These are phyloP conservation scores for Rhypophila decipiens DNA, from an alignment of 495 filamentous ascomycete genomes.

Conservation along the genomic window DNA sequence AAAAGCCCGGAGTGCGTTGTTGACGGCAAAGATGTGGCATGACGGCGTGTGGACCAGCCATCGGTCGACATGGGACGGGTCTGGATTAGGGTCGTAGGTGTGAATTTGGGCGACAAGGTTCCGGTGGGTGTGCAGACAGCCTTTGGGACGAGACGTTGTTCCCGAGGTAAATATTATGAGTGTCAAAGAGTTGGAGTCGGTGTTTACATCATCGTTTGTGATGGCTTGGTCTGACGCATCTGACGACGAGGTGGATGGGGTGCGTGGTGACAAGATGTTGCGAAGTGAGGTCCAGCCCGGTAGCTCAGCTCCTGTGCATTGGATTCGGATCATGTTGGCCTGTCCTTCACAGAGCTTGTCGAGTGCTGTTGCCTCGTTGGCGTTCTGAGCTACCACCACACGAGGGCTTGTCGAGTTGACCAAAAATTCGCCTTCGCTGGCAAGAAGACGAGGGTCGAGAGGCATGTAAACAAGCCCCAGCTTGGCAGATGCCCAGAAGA, in stretches of 20 bases:
- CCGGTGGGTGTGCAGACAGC: constrained; percentile 26
- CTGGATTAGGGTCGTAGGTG: constrained; percentile 13
- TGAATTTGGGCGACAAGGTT: constrained; percentile 17
- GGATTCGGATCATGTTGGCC: neutral
- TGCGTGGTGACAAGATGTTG: neutral
- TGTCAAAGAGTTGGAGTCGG: neutral
- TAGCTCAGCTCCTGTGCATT: neutral
- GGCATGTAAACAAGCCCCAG: constrained; percentile 25
- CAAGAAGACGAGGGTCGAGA: constrained; percentile 21
- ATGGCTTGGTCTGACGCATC: too few relatives aligned
- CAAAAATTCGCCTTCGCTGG: constrained; percentile 14
- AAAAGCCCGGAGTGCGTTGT: constrained; percentile 27
- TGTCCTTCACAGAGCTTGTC: neutral
- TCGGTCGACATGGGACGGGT: constrained; percentile 10
- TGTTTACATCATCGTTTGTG: neutral
- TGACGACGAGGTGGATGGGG: neutral
- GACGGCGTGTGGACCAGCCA: constrained; percentile 27
- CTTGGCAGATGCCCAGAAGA: constrained; percentile 24
- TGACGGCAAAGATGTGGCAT: constrained; percentile 33
- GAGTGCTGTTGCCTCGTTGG: neutral
- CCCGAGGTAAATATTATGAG: constrained; percentile 40
- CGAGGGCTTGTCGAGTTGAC: constrained; percentile 12
- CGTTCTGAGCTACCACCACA: constrained; percentile 22
- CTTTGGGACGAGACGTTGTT: constrained; percentile 36
- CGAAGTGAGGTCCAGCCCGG: neutral